These are phyloP conservation scores for Penicillium sp. DNA, from an alignment of 2,329 filamentous ascomycete genomes.

Conservation along the genomic window DNA sequence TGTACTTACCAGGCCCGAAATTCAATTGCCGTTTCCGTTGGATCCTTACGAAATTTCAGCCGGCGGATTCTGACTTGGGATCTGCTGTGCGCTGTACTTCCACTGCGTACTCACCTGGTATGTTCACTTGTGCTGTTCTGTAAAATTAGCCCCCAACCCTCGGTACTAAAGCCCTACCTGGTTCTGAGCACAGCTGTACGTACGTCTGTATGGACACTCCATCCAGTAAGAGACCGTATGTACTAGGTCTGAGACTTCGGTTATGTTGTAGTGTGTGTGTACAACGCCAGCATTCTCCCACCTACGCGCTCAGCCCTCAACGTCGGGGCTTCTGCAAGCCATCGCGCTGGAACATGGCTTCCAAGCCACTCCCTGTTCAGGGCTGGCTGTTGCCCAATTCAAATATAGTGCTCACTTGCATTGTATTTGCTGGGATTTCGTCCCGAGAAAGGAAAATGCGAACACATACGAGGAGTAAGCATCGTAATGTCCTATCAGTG, in stretches of 20 bases:
- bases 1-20: not conserved
- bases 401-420: constrained; percentile 5
- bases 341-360: no score
- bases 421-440: not conserved
- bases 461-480: constrained; percentile 1
- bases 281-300: no score
- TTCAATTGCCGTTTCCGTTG: not conserved
- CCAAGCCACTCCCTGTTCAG: not conserved
- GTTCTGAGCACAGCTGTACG: no score
- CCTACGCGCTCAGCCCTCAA: no score
- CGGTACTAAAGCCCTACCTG: not conserved
- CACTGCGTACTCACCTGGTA: not conserved
- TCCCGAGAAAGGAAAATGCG: not conserved
- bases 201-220: not conserved
- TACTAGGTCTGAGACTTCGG: not conserved
- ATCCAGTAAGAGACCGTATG: not conserved
- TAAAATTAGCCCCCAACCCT: not conserved
- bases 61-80: no score
- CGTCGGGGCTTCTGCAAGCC: no score
- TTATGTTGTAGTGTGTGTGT: no score
- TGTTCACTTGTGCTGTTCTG: not conserved
- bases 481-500: not conserved
- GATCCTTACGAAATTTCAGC: no score
- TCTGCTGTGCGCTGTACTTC: no score
- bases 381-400: not conserved